These are phyloP conservation scores for Agarophyton chilense DNA, from an alignment of 23 red algal genomes.

Conservation along the genomic window DNA sequence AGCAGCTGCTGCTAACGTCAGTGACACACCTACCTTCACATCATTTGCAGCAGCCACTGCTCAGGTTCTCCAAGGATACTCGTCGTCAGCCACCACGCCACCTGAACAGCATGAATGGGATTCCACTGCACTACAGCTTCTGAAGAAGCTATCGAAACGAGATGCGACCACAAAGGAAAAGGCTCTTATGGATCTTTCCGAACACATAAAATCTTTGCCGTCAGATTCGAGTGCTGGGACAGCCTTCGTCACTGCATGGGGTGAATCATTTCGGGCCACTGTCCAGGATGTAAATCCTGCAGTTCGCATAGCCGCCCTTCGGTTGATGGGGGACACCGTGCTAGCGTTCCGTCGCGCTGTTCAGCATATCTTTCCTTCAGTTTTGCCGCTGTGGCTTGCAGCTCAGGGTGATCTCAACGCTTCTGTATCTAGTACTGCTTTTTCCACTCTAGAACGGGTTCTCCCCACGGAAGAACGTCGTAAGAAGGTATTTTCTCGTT, in stretches of 20 bases:
- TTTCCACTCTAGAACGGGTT: slow-evolving; percentile 16
- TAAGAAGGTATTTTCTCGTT: slow-evolving; percentile 32
- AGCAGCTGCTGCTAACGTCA: slow-evolving; percentile 38
- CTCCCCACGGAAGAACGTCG: slow-evolving; percentile 18
- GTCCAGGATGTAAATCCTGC: slow-evolving; percentile 14
- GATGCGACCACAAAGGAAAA: slow-evolving; percentile 53
- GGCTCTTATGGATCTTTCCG: slow-evolving; percentile 47
- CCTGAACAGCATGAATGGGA: slow-evolving; percentile 43
- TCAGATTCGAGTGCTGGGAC: neutral
- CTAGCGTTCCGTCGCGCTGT: slow-evolving; percentile 18
- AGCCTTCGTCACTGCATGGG: slow-evolving; percentile 57
- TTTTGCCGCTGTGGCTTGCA: slow-evolving; percentile 48
- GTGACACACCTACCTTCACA: slow-evolving; percentile 44
- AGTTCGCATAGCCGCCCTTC: slow-evolving; percentile 43
- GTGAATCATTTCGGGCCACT: slow-evolving; percentile 1
- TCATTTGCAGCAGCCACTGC: slow-evolving; percentile 72
- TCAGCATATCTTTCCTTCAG: slow-evolving; percentile 48
- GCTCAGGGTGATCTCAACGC: slow-evolving; percentile 38
- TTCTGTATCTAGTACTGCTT: slow-evolving; percentile 16
- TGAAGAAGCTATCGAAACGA: slow-evolving; percentile 63
- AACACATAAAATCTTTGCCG: slow-evolving; percentile 3
- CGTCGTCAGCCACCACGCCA: neutral
- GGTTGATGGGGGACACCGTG: slow-evolving; percentile 39
- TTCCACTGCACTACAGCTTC: slow-evolving; percentile 17
- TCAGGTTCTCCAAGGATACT: slow-evolving; percentile 22